A percentile compares a stretch with the other conserved stretches of the same genome.
Conservation (phyloP, 768 basidiomycete genomes). For the Lactarius pseudohatsudake region DNA sequence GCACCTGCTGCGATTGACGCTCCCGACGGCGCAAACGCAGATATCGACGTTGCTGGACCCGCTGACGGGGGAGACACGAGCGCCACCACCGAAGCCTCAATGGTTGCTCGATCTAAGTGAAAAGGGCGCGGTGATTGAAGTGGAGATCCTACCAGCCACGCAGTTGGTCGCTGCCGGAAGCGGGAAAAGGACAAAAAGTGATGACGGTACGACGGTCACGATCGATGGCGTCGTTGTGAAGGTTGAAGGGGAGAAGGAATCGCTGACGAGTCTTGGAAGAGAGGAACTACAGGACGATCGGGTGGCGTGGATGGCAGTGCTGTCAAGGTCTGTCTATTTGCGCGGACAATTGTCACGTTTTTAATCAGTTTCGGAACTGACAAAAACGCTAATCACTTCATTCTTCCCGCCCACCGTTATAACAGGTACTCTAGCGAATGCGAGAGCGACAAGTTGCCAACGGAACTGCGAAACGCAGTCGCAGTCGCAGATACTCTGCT, state of each 20-base stretch:
- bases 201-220: slow-evolving; percentile 37
- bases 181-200: slow-evolving; percentile 35
- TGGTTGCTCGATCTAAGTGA: slow-evolving; percentile 74
- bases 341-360: slow-evolving; percentile 20
- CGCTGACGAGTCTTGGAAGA: slow-evolving; percentile 64
- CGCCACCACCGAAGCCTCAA: slow-evolving; percentile 59
- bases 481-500: slow-evolving; percentile 61
- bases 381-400: slow-evolving; percentile 14
- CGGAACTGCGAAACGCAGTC: slow-evolving; percentile 58
- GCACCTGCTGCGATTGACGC: slow-evolving; percentile 72
- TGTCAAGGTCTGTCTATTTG: slow-evolving; percentile 57
- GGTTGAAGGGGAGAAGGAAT: slow-evolving; percentile 75
- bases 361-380: slow-evolving; percentile 15
- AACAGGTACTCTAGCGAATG: slow-evolving; percentile 46
- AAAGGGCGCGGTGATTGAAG: slow-evolving; percentile 56
- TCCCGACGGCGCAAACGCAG: slow-evolving; percentile 84
- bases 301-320: slow-evolving; percentile 60
- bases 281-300: slow-evolving; percentile 77
- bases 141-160: slow-evolving; percentile 50
- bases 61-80: slow-evolving; percentile 65
- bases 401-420: slow-evolving; percentile 17
- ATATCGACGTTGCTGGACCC: slow-evolving; percentile 78
- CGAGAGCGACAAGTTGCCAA: slow-evolving; percentile 58
- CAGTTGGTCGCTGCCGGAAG: slow-evolving; percentile 22
- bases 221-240: slow-evolving; percentile 42